These are phyloP conservation scores for Mycena kentingensis DNA, from an alignment of 768 basidiomycete species.

Conservation along the genomic window DNA sequence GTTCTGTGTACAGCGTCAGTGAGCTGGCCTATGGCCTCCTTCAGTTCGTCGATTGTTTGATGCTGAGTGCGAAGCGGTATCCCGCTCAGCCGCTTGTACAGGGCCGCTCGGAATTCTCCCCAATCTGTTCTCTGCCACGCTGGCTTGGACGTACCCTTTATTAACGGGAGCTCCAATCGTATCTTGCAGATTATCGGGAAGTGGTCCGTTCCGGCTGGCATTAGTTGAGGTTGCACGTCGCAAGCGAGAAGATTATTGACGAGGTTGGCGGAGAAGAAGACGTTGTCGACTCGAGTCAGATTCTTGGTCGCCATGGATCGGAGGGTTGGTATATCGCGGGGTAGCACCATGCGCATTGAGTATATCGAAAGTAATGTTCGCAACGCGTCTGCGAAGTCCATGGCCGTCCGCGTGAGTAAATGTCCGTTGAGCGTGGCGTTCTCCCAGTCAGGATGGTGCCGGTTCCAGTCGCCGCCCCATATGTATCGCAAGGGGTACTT, in stretches of 20 bases:
- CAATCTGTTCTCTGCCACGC: conserved; percentile 37
- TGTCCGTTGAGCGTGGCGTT: conserved; percentile 24
- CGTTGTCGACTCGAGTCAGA: conserved; percentile 44
- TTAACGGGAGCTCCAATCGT: conserved; percentile 13
- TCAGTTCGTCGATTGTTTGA: neutral
- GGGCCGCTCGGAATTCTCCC: conserved; percentile 27
- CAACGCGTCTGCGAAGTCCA: conserved; percentile 26
- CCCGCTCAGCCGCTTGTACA: conserved; percentile 8
- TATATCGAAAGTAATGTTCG: conserved; percentile 27
- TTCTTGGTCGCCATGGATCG: conserved; percentile 31
- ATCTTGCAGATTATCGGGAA: conserved; percentile 37
- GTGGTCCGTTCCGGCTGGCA: conserved; percentile 38
- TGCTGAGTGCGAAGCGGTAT: neutral
- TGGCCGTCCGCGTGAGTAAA: conserved; percentile 34
- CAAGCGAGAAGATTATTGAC: conserved; percentile 30
- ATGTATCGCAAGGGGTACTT: conserved; percentile 9
- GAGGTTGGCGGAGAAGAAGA: conserved; percentile 32
- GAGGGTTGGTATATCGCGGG: conserved; percentile 35
- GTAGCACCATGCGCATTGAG: conserved; percentile 37
- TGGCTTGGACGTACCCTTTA: neutral
- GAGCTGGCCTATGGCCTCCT: conserved; percentile 5
- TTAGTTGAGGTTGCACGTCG: conserved; percentile 12
- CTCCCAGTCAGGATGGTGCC: conserved; percentile 45
- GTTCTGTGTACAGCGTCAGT: conserved; percentile 20
- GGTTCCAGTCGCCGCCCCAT: conserved; percentile 43